A percentile compares a stretch with the other conserved stretches of the same genome.
Evolutionary conservation across 345 rosid genomes (phyloP).

Genomic region (Acer campestre): DNA sequence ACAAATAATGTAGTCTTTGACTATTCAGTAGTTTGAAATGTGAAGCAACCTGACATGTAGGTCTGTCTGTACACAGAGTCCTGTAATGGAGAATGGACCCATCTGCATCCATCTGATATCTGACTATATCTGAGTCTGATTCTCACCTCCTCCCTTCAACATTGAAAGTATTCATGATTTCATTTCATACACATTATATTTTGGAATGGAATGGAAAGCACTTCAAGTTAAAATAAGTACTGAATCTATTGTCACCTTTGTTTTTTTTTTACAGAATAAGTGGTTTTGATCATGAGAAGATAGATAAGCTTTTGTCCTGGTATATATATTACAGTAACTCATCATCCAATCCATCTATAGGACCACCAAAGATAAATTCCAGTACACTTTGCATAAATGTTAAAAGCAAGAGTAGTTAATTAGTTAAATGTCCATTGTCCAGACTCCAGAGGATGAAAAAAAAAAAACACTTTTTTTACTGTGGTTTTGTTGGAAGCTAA

Average conservation of each 20-base stretch:
- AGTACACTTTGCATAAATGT: not conserved
- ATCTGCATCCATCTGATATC: not conserved
- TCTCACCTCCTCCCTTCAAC: constrained; percentile 8
- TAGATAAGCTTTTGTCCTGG: constrained; percentile 7
- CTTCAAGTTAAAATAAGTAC: not conserved
- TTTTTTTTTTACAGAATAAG: not conserved
- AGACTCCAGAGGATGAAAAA: constrained; percentile 11
- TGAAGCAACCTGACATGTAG: constrained; percentile 31
- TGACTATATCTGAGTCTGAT: no score
- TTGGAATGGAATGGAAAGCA: constrained; percentile 12
- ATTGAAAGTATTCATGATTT: constrained; percentile 3
- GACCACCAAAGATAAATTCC: no score
- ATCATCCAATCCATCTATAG: no score
- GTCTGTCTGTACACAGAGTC: not conserved
- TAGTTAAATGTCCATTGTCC: constrained; percentile 17
- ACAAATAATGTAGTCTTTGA: not conserved
- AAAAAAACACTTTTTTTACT: not conserved
- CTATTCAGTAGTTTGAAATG: constrained; percentile 10
- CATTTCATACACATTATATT: not conserved
- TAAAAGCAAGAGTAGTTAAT: not conserved
- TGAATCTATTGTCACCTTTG: not conserved
- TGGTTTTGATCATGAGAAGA: not conserved
- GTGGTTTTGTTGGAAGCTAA: not conserved
- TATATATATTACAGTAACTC: no score
- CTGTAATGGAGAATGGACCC: constrained; percentile 25